These are phyloP conservation scores for Symbiodinium pilosum DNA, from an alignment of 73 alveolate species.

Conservation along the genomic window DNA sequence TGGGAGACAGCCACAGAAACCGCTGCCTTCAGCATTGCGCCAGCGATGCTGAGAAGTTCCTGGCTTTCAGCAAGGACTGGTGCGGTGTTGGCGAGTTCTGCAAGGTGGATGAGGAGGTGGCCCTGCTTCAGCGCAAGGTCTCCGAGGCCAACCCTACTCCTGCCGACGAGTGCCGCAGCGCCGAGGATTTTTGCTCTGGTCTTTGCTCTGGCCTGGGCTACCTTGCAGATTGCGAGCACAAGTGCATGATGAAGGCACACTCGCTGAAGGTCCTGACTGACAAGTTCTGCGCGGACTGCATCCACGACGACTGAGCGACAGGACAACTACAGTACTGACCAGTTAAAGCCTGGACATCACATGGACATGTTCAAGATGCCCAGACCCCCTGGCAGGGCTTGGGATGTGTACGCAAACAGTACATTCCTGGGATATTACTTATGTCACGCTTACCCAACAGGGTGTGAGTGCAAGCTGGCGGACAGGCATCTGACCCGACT, in stretches of 20 bases:
- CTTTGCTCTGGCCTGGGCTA: not conserved
- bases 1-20: not conserved
- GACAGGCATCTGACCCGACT: too few relatives aligned
- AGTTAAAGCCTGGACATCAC: too few relatives aligned
- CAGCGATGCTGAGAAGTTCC: slow-evolving; percentile 1
- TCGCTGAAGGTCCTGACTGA: not conserved
- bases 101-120: not conserved
- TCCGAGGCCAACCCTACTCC: not conserved
- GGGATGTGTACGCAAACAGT: too few relatives aligned
- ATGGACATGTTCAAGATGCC: too few relatives aligned
- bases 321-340: too few relatives aligned
- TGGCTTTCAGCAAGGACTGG: not conserved
- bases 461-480: too few relatives aligned
- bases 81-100: not conserved
- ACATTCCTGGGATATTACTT: too few relatives aligned
- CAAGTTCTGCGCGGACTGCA: not conserved
- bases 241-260: not conserved
- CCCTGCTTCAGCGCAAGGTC: not conserved
- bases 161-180: not conserved
- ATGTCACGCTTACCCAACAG: too few relatives aligned
- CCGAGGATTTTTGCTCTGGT: not conserved
- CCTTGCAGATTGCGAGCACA: not conserved
- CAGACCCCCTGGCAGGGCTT: too few relatives aligned
- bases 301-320: too few relatives aligned
- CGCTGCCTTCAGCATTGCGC: slow-evolving; percentile 10